phyloP scores from a whole-genome alignment of 371 early-diverging fungal species.

The Lichtheimia ramosa region DNA sequence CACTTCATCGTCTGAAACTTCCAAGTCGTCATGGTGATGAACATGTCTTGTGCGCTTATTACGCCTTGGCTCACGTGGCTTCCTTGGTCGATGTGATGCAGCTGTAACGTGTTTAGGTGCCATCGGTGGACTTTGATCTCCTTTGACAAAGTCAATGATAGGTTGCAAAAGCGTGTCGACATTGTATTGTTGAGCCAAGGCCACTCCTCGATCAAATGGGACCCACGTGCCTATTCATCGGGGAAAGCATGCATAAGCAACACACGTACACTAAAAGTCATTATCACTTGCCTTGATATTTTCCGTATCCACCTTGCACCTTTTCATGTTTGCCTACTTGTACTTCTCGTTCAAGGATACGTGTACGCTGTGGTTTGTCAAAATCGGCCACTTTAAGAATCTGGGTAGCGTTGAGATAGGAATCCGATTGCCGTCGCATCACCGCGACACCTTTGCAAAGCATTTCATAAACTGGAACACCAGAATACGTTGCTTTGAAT shows the following conservation, averaged over 20 bases:
- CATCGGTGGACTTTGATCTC: conserved; percentile 40
- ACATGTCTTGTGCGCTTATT: conserved; percentile 22
- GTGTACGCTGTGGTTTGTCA: conserved; percentile 86
- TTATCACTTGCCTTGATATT: conserved; percentile 86
- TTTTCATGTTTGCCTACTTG: conserved; percentile 83
- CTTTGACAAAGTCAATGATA: conserved; percentile 35
- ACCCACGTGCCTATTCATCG: conserved; percentile 65
- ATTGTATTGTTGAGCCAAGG: conserved; percentile 57
- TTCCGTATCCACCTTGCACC: conserved; percentile 95
- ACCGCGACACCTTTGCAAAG: conserved; percentile 81
- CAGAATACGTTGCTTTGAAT: conserved; percentile 84
- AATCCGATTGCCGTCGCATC: conserved; percentile 84
- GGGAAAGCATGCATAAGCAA: neutral
- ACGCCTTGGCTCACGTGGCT: conserved; percentile 31
- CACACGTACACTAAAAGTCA: conserved; percentile 7
- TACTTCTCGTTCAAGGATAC: conserved; percentile 87
- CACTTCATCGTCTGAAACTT: conserved; percentile 12
- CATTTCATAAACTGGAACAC: conserved; percentile 90
- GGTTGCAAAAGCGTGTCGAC: conserved; percentile 43
- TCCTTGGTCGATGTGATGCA: conserved; percentile 27
- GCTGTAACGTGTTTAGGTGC: conserved; percentile 58
- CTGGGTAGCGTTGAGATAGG: conserved; percentile 92
- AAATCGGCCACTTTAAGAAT: conserved; percentile 92
- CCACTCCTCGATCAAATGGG: conserved; percentile 79
- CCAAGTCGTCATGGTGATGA: conserved; percentile 18